Evolutionary conservation across 176 grass and related monocot genomes (phyloP).

Genomic region (Zoysia japonica): DNA sequence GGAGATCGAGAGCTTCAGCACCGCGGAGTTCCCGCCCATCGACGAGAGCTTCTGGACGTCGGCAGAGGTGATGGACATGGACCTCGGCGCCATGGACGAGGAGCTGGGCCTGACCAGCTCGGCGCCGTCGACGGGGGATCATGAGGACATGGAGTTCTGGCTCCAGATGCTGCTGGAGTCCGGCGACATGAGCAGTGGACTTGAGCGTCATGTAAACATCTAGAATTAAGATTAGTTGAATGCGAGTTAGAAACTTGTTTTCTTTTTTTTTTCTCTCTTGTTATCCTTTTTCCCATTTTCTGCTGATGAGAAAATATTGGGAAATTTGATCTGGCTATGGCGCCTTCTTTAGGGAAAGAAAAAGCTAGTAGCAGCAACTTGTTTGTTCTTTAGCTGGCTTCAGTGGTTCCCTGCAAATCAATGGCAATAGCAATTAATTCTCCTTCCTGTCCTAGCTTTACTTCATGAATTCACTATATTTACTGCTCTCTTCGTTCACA

Average conservation of each 20-base stretch:
- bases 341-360: constrained; percentile 37
- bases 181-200: constrained; percentile 42
- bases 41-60: constrained; percentile 64
- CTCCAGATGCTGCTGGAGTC: constrained; percentile 49
- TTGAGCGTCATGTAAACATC: constrained; percentile 26
- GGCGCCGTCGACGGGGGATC: constrained; percentile 6
- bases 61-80: constrained; percentile 37
- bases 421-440: constrained; percentile 1
- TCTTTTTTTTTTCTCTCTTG: neutral
- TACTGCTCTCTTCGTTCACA: too few relatives aligned
- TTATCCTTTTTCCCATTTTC: constrained; percentile 22
- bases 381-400: constrained; percentile 30
- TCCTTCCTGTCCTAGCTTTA: neutral
- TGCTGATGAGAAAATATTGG: constrained; percentile 33
- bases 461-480: neutral
- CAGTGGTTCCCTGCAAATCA: constrained; percentile 23
- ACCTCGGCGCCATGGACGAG: constrained; percentile 31
- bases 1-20: constrained; percentile 44
- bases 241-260: neutral
- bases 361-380: constrained; percentile 20
- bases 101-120: constrained; percentile 14
- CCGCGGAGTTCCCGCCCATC: constrained; percentile 23
- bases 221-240: constrained; percentile 2
- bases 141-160: constrained; percentile 69
- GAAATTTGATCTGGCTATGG: constrained; percentile 20